These are phyloP conservation scores for Alternaria hordeiaustralica DNA, from an alignment of 2,329 filamentous ascomycete species.

Conservation along the genomic window DNA sequence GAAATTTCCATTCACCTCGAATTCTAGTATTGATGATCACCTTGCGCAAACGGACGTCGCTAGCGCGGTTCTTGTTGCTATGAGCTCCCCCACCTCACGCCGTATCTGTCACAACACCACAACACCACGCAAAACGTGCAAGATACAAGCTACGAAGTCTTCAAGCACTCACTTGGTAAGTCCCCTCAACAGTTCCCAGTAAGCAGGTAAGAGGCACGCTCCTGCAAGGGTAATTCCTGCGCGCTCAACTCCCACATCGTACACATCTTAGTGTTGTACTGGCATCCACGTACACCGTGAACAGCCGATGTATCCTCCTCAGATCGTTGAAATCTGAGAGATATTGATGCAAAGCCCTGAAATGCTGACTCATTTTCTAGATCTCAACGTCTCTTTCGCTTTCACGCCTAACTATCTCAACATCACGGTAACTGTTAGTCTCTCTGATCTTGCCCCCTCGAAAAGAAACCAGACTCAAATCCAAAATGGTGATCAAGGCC, in stretches of 20 bases:
- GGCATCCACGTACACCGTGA: not conserved
- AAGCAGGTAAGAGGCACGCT: not conserved
- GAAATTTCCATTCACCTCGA: not conserved
- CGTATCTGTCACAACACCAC: not conserved
- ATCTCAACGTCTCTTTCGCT: not conserved
- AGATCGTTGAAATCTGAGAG: fast-evolving
- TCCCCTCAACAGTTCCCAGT: not conserved
- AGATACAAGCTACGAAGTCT: not conserved
- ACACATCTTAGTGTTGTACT: not conserved
- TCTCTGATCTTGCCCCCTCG: not conserved
- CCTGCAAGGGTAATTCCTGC: not conserved
- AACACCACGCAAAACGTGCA: not conserved
- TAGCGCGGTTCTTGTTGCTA: conserved; percentile 4
- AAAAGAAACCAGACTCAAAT: not conserved
- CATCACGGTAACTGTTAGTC: not conserved
- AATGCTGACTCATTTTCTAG: not conserved
- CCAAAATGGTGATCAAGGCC: not conserved
- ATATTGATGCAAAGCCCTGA: not conserved
- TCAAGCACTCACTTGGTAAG: not conserved
- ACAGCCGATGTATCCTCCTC: not conserved
- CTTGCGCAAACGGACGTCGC: not conserved
- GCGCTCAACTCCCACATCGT: not conserved
- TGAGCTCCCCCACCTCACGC: conserved; percentile 5
- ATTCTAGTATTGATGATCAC: not conserved
- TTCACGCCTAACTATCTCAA: not conserved